Percentiles rank a stretch among this genome's conserved stretches.
Conservation (phyloP, 768 basidiomycete genomes). For the Vishniacozyma victoriae region DNA sequence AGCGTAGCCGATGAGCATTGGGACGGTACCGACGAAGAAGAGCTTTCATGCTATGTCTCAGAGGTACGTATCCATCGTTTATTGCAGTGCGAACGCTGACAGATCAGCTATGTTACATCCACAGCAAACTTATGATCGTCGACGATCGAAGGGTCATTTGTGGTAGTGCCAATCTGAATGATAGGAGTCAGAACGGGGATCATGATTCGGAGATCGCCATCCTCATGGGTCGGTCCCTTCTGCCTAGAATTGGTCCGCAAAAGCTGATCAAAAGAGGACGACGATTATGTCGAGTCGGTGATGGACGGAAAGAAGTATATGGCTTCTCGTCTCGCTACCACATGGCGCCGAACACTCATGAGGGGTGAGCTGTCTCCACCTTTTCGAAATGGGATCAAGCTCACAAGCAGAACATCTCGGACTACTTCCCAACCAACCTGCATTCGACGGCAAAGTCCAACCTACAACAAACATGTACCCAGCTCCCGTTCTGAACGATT, state of each 20-base stretch:
- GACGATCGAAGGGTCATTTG: constrained; percentile 87
- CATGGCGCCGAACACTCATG: constrained; percentile 75
- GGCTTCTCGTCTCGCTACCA: constrained; percentile 74
- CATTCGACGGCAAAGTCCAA: constrained; percentile 49
- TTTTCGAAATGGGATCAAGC: neutral
- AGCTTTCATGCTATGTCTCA: constrained; percentile 64
- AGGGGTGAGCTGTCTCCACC: constrained; percentile 54
- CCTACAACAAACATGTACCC: constrained; percentile 61
- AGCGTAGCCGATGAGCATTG: constrained; percentile 70
- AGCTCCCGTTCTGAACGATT: constrained; percentile 64
- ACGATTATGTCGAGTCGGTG: constrained; percentile 62
- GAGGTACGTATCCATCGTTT: constrained; percentile 36
- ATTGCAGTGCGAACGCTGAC: constrained; percentile 10
- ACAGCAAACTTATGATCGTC: constrained; percentile 71
- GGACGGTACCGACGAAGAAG: constrained; percentile 77
- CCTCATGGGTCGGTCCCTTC: constrained; percentile 53
- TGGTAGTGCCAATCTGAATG: constrained; percentile 73
- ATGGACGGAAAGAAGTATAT: constrained; percentile 72
- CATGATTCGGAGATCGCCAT: constrained; percentile 93
- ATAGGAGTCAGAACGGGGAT: constrained; percentile 56
- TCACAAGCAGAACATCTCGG: constrained; percentile 68
- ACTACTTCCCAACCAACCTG: constrained; percentile 67
- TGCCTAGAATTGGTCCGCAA: neutral
- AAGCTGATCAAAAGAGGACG: constrained; percentile 57
- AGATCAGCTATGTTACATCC: constrained; percentile 49